Percentiles rank a stretch among this genome's conserved stretches.
These are phyloP conservation scores for Colletotrichum acutatum DNA, from an alignment of 2,329 filamentous ascomycete genomes.

Conservation along the genomic window DNA sequence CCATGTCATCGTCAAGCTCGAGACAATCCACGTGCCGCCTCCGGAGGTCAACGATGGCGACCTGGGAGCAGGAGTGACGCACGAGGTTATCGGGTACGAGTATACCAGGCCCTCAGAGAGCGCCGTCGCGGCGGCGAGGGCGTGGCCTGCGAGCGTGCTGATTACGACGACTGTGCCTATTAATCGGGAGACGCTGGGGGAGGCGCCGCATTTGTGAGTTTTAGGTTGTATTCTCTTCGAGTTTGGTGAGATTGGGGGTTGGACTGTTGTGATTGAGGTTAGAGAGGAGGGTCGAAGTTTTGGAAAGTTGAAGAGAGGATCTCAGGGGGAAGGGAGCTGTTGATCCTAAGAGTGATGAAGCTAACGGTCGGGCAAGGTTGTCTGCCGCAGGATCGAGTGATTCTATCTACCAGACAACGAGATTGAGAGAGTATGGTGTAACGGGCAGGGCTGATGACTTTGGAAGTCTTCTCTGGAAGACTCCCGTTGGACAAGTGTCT, in stretches of 20 bases:
- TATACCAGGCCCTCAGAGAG: conserved; percentile 29
- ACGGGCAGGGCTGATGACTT: no score
- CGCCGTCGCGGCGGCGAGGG: conserved; percentile 26
- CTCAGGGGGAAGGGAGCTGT: not conserved
- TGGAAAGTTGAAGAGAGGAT: not conserved
- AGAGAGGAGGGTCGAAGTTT: not conserved
- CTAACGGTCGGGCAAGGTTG: not conserved
- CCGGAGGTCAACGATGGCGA: conserved; percentile 28
- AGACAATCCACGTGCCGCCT: conserved; percentile 32
- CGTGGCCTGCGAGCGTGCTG: conserved; percentile 41
- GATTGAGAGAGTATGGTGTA: no score
- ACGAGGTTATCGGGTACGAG: conserved; percentile 35
- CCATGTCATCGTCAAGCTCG: conserved; percentile 38
- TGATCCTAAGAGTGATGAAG: not conserved
- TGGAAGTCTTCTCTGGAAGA: no score
- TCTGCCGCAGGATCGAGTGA: not conserved
- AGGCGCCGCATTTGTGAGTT: conserved; percentile 39
- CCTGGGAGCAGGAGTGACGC: conserved; percentile 7
- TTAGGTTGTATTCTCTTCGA: not conserved
- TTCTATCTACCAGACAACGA: not conserved
- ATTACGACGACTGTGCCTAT: conserved; percentile 40
- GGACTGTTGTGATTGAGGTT: not conserved
- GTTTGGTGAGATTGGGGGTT: no score
- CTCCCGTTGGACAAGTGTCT: no score
- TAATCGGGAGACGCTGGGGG: conserved; percentile 31